Evolutionary conservation across 495 filamentous ascomycete species (phyloP).

Genomic region (Cercophora newfieldiana): DNA sequence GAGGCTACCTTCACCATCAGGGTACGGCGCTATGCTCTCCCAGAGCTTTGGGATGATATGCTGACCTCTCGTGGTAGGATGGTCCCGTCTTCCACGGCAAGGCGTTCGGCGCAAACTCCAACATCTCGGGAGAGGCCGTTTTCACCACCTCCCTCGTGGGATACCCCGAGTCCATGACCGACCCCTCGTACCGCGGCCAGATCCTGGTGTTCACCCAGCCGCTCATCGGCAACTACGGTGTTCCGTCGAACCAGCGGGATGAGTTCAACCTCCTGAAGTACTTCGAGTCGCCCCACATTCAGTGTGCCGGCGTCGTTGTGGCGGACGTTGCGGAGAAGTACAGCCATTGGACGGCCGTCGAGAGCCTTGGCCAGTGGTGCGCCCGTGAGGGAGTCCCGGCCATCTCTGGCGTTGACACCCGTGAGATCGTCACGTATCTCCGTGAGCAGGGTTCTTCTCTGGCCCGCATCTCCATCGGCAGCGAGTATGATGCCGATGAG

Average conservation of each 20-base stretch:
- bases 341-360: constrained; percentile 97
- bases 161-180: constrained; percentile 97
- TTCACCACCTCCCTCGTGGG: constrained; percentile 93
- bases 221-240: constrained; percentile 98
- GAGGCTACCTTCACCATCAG: constrained; percentile 91
- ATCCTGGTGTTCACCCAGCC: constrained; percentile 98
- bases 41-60: not conserved
- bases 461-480: constrained; percentile 90
- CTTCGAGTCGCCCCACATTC: constrained; percentile 95
- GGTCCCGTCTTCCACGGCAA: constrained; percentile 92
- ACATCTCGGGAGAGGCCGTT: constrained; percentile 91
- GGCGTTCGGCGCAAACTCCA: constrained; percentile 87
- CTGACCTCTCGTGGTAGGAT: constrained; percentile 49
- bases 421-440: constrained; percentile 91
- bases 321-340: constrained; percentile 91
- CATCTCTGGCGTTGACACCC: constrained; percentile 95
- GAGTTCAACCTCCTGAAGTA: constrained; percentile 79
- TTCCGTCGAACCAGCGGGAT: constrained; percentile 76
- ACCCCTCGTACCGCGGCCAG: constrained; percentile 98
- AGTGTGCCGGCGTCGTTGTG: constrained; percentile 93
- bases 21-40: constrained; percentile 46
- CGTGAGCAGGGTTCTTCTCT: constrained; percentile 95
- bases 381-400: constrained; percentile 92
- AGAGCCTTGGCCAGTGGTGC: constrained; percentile 92
- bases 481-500: constrained; percentile 98